A percentile compares a stretch with the other conserved stretches of the same genome.
These are phyloP conservation scores for Melastoma malabathricum DNA, from an alignment of 345 rosid genomes.

Conservation along the genomic window DNA sequence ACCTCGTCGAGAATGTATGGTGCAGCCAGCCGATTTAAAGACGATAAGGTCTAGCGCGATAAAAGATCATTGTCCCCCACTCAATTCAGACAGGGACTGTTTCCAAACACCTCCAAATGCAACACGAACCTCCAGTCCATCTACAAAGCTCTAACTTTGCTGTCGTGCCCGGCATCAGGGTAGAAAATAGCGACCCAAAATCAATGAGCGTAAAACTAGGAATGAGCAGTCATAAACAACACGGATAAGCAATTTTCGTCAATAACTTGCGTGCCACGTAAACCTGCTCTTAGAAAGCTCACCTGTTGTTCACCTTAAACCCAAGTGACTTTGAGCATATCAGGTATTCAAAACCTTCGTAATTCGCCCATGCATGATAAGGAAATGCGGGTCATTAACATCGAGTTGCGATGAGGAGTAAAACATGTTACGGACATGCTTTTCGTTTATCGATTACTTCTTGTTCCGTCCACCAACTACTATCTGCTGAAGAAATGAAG, in stretches of 20 bases:
- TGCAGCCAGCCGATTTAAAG: conserved; percentile 97
- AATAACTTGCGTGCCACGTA: not conserved
- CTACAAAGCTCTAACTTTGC: conserved; percentile 84
- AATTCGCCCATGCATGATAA: conserved; percentile 34
- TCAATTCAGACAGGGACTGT: conserved; percentile 82
- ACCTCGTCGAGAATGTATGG: conserved; percentile 96
- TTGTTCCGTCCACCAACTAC: too few species aligned
- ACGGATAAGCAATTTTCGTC: not conserved
- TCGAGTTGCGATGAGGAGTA: too few species aligned
- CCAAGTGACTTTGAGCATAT: conserved; percentile 87
- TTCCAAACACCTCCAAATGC: conserved; percentile 97
- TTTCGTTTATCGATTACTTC: too few species aligned
- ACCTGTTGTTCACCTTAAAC: conserved; percentile 85
- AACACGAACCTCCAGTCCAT: conserved; percentile 92
- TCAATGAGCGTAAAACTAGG: conserved; percentile 14
- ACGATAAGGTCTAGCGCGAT: conserved; percentile 88
- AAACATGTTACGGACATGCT: too few species aligned
- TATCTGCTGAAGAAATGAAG: too few species aligned
- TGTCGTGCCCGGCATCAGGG: conserved; percentile 79
- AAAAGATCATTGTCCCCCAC: conserved; percentile 90
- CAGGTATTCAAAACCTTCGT: conserved; percentile 91
- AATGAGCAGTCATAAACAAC: conserved; percentile 1
- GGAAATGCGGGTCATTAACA: too few species aligned
- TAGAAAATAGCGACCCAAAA: conserved; percentile 89
- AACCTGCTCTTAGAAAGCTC: conserved; percentile 9